phyloP scores from a whole-genome alignment of 371 early-diverging fungal species.

The Batrachochytrium dendrobatidis region DNA sequence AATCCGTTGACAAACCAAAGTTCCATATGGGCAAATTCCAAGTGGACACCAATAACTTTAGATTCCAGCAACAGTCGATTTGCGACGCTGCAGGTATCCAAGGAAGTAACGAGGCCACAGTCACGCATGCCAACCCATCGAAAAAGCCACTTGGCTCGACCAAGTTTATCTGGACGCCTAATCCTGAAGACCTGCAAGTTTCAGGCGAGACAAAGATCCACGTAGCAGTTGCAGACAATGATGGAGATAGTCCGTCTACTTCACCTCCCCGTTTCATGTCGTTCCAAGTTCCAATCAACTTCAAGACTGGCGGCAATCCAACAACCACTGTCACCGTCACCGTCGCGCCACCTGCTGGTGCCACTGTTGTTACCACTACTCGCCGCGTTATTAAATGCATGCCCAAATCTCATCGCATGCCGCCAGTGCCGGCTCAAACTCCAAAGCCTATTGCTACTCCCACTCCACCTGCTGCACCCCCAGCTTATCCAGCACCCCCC shows the following conservation, averaged over 20 bases:
- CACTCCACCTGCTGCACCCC: too few species aligned
- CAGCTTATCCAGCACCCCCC: too few species aligned
- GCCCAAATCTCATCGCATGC: too few species aligned
- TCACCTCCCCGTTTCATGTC: not conserved
- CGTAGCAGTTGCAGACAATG: not conserved
- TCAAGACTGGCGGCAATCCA: not conserved
- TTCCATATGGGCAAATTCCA: conserved; percentile 2
- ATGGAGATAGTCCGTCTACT: not conserved
- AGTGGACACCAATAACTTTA: conserved; percentile 9
- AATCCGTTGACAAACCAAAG: not conserved
- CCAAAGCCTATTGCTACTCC: not conserved
- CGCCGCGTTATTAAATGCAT: not conserved
- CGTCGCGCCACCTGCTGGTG: too few species aligned
- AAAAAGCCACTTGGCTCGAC: not conserved
- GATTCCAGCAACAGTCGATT: conserved; percentile 13
- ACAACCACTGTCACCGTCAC: too few species aligned
- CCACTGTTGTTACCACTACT: too few species aligned
- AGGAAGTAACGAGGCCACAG: not conserved
- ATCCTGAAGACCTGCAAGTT: not conserved
- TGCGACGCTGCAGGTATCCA: conserved; percentile 12
- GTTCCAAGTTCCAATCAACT: too few species aligned
- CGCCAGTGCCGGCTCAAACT: too few species aligned
- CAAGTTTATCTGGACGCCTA: not conserved
- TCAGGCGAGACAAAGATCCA: not conserved
- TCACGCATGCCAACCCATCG: conserved; percentile 4